Evolutionary conservation across 1,284 basidiomycete species (phyloP).

Genomic region (Acaromyces ingoldii): DNA sequence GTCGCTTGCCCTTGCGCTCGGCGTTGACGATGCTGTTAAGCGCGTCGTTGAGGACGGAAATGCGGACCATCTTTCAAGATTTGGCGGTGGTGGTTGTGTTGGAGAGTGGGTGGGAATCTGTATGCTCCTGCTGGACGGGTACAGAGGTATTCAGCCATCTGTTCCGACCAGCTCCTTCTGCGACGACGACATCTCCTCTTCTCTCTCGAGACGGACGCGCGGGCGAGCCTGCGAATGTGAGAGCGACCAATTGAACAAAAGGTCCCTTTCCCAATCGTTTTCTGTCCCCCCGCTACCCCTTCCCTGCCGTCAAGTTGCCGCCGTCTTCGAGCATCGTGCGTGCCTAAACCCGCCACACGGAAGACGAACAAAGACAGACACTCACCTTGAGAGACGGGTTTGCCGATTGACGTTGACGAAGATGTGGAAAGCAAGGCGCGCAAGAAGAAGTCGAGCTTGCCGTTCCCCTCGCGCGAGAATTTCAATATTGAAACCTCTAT

Average conservation of each 20-base stretch:
- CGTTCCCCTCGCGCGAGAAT: too few relatives aligned
- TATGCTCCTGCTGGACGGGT: constrained; percentile 11
- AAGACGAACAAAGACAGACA: too few relatives aligned
- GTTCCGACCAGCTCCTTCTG: constrained; percentile 11
- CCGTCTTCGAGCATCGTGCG: too few relatives aligned
- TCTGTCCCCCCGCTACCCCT: too few relatives aligned
- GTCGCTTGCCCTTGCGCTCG: constrained; percentile 51
- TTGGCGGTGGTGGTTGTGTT: constrained; percentile 32
- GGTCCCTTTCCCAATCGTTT: too few relatives aligned
- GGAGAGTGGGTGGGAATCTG: constrained; percentile 8
- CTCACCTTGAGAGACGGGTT: too few relatives aligned
- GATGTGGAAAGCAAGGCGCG: too few relatives aligned
- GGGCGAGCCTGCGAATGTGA: not conserved
- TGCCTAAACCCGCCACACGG: too few relatives aligned
- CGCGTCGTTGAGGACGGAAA: constrained; percentile 48
- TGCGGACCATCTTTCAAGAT: constrained; percentile 49
- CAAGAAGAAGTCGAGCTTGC: too few relatives aligned
- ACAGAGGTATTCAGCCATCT: constrained; percentile 9
- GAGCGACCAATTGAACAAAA: not conserved
- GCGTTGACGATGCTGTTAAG: constrained; percentile 52
- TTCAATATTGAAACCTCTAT: too few relatives aligned
- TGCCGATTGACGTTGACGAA: too few relatives aligned
- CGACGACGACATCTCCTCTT: not conserved
- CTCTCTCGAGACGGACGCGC: not conserved
- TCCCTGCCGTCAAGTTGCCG: too few relatives aligned